Evolutionary conservation across 1,284 basidiomycete species (phyloP), one percentile per base, ranked within the genome.

Genomic region (Fistulina hepatica): DNA sequence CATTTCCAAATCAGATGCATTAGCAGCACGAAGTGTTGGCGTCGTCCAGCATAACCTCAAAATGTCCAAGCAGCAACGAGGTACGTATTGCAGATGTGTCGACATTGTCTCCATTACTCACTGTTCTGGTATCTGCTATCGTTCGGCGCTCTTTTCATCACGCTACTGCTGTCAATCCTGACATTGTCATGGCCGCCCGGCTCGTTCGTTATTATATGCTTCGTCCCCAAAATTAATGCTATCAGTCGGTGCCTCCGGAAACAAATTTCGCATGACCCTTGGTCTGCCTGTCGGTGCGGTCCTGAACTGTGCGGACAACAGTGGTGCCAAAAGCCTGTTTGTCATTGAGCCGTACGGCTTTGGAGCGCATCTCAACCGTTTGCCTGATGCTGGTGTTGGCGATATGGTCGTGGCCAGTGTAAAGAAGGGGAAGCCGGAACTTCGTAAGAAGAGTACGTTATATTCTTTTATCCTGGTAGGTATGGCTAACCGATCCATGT

Each of bases 391-490:
- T 53, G 85, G 92, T 71, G 92, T 95, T 47, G 94, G 94, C 55
- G 92, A 95, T 67, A 97, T 97, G 93, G 84, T 97, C 54, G 92
- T 98, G 55, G 92, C 92, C 46, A 92, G 88, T 44, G 95, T 98
- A 59, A 98, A 99, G 81, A 98, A 98, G 80, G 94, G 94, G 64
- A 98, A 99, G 75, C 95, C 95, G 37, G 94, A 99, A 68, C 69
- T 99, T 59, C 81, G 94, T 66, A 99, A 99, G 77, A 99, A 99
- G 77, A 94, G 90, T 93, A 63, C 58, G 86, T 45, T 15, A 32
- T 40, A 15, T 37, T 21, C 34, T 24, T 36, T 19, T 28, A 27
- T 35, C 40, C 27, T 40, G 47, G 3, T 31, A 9, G 13, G 5
- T 4, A 16, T 31, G 3, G 10, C 28, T 31, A 3, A 31, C 28